Conservation (phyloP, 345 rosid species). For the Garcia nutans region DNA sequence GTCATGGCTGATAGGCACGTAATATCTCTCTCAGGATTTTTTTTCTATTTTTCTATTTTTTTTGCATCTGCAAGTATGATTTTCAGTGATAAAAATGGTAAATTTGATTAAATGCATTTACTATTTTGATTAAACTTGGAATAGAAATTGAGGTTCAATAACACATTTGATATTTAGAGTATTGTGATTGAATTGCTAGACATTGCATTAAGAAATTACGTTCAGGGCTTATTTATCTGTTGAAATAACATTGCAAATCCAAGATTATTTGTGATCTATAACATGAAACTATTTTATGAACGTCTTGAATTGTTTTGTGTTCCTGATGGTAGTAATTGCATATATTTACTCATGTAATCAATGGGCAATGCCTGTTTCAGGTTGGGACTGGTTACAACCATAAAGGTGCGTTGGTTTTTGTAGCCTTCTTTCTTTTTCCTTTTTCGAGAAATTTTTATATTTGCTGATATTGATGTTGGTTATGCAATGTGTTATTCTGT, state of each 20-base stretch:
- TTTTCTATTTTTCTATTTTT: neutral
- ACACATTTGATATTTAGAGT: neutral
- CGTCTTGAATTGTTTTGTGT: neutral
- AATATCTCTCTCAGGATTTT: neutral
- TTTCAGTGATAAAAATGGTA: neutral
- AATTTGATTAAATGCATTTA: neutral
- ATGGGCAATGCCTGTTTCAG: conserved; percentile 32
- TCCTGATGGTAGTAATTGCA: neutral
- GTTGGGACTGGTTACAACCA: conserved; percentile 50
- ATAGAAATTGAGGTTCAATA: neutral
- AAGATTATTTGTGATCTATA: neutral
- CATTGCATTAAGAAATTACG: neutral
- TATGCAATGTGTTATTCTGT: neutral
- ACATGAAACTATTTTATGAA: neutral
- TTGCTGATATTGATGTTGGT: neutral
- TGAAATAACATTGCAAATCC: neutral
- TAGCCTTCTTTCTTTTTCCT: neutral
- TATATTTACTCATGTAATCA: conserved; percentile 11
- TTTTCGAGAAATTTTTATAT: neutral
- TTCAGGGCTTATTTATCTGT: neutral
- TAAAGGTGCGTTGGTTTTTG: conserved; percentile 34
- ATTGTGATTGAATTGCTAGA: neutral
- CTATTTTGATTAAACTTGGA: neutral
- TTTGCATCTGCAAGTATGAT: neutral
- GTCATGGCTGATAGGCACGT: conserved; percentile 43